Base-by-base conservation (phyloP, 257 asterid genomes). In the Penstemon barbatus region DNA sequence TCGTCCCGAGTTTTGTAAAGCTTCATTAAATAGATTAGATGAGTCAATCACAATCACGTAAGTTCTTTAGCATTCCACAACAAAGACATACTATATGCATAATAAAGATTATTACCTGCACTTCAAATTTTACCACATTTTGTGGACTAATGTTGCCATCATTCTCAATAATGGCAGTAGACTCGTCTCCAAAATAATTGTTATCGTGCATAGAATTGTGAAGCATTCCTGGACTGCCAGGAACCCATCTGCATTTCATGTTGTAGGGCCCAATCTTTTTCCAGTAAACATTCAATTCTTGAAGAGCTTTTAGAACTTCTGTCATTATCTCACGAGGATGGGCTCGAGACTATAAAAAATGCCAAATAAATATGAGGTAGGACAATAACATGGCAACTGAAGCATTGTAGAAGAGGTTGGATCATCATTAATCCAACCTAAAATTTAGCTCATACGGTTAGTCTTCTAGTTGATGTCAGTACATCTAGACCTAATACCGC, bases 271-370 rank as follows among this genome's bases (percentile, higher is more conserved):
- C 98, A 12, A 88, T 85, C 83, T 81, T 88, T 85, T 92, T 88
- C 98, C 98, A 92, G 79, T 70, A 69, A 50, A 92, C 96, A 39
- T 84, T 81, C 66, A 90, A 68, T 61, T 88, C 93, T 82, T 86
- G 89, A 66, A 92, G 82, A 46, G 95, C 98, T 81, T 85, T 89
- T 53, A 92, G 91, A 72, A 90, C 96, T 84, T 92, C 98, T 0
- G 87, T 76, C 98, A 92, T 89, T 70, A 92, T 87, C 87, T 92
- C 97, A 63, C 91, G 95, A 61, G 98, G 98, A 75, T 82, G 92
- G 46, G 98, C 97, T 55, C 88, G 90, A 61, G 97, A 92, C 98
- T 92, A 68, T 45, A 5, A 69, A 25, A 69, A 61, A 72, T 54
- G 70, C 44, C 71, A 77, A 74, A 74, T 50, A 44, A 54, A 44